These are phyloP conservation scores for Leishmania major DNA, from an alignment of 208 protist species.

Conservation along the genomic window DNA sequence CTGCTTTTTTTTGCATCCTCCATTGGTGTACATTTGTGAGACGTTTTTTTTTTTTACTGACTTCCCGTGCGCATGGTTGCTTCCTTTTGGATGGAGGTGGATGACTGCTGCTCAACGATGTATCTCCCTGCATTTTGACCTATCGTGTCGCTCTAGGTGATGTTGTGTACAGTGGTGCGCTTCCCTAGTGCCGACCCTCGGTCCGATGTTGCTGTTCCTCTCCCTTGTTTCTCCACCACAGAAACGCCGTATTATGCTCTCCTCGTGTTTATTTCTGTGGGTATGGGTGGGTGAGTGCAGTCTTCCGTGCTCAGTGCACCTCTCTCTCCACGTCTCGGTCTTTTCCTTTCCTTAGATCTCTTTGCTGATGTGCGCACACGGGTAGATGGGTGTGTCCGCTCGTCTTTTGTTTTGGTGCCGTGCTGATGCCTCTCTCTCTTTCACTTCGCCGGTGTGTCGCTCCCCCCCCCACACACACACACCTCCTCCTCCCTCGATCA, in stretches of 20 bases:
- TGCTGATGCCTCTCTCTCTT: conserved; percentile 1
- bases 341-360: not conserved
- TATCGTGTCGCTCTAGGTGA: not conserved
- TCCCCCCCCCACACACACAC: not conserved
- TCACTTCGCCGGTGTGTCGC: not conserved
- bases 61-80: not conserved
- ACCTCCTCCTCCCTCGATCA: not conserved
- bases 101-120: not conserved
- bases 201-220: not conserved
- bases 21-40: not conserved
- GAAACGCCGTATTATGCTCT: conserved; percentile 1
- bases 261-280: not conserved
- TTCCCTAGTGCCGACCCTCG: not conserved
- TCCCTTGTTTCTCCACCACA: not conserved
- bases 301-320: not conserved
- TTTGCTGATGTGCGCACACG: not conserved
- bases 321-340: not conserved
- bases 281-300: not conserved
- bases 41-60: not conserved
- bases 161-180: not conserved
- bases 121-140: not conserved
- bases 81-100: not conserved
- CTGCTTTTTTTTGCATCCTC: not conserved
- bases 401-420: conserved; percentile 10
- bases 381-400: not conserved